Evolutionary conservation across 129 eudicot species (phyloP).

Genomic region (Sambucus nigra): DNA sequence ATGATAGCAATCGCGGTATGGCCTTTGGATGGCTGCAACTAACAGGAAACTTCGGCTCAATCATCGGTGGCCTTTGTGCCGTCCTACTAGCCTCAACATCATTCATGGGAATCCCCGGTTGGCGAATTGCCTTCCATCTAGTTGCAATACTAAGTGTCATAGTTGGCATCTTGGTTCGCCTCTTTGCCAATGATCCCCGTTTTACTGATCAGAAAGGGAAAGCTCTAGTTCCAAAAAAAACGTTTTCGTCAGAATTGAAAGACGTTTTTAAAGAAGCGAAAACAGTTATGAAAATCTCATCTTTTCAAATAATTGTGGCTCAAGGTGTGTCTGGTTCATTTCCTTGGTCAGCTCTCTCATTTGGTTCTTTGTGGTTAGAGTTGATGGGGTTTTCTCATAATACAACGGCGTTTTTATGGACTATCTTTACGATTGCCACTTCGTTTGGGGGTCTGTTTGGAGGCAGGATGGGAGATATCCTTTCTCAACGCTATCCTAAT

Average conservation of each 20-base stretch:
- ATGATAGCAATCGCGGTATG: conserved; percentile 40
- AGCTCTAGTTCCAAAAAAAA: conserved; percentile 2
- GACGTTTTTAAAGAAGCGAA: conserved; percentile 32
- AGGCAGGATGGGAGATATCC: conserved; percentile 40
- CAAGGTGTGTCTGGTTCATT: conserved; percentile 45
- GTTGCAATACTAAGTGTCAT: conserved; percentile 7
- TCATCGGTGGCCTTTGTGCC: conserved; percentile 33
- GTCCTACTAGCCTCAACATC: conserved; percentile 16
- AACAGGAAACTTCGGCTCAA: conserved; percentile 40
- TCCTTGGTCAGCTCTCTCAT: conserved; percentile 36
- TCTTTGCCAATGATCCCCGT: conserved; percentile 13
- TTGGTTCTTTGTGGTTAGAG: conserved; percentile 43
- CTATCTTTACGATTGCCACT: conserved; percentile 21
- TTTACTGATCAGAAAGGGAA: conserved; percentile 7
- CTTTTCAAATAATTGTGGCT: conserved; percentile 38
- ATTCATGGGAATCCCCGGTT: conserved; percentile 14
- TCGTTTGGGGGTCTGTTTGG: conserved; percentile 43
- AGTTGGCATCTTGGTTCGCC: conserved; percentile 12
- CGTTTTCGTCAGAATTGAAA: conserved; percentile 15
- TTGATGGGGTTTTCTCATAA: conserved; percentile 43
- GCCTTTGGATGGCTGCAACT: conserved; percentile 54
- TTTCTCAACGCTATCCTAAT: conserved; percentile 27
- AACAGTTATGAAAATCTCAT: conserved; percentile 25
- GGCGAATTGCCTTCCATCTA: conserved; percentile 16
- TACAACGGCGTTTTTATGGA: conserved; percentile 28